Evolutionary conservation across 2,329 filamentous ascomycete species (phyloP).

Genomic region (Sphaerostilbella broomeana): DNA sequence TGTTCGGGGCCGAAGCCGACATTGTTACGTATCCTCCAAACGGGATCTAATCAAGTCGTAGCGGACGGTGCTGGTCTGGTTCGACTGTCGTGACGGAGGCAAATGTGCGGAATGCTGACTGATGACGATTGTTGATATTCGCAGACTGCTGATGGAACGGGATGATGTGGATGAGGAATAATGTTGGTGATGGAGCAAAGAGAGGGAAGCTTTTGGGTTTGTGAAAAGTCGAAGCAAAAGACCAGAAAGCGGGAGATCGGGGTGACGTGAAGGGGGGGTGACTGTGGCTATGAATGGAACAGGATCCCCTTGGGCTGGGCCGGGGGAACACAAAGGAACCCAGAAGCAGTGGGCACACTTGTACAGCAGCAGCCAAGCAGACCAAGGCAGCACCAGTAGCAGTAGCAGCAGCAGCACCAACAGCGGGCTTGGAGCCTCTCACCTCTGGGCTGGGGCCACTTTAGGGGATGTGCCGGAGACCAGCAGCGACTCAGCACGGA

Average conservation of each 20-base stretch:
- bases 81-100: neutral
- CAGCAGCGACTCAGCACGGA: no score
- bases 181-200: neutral
- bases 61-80: neutral
- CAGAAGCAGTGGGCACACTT: no score
- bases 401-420: no score
- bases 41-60: neutral
- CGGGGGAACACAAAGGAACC: neutral
- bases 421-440: neutral
- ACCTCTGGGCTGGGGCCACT: neutral
- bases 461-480: slow-evolving; percentile 12
- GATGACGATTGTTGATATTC: slow-evolving; percentile 1
- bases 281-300: slow-evolving; percentile 28
- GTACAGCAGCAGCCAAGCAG: no score
- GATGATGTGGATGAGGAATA: slow-evolving; percentile 1
- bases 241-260: slow-evolving; percentile 10
- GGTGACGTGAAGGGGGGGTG: slow-evolving; percentile 10
- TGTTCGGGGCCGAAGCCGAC: slow-evolving; percentile 37
- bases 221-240: neutral
- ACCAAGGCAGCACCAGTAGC: no score
- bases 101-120: neutral
- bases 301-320: slow-evolving; percentile 22
- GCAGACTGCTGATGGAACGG: no score
- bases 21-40: slow-evolving; percentile 21
- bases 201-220: neutral